Evolutionary conservation across 257 asterid genomes (phyloP), one percentile per base, ranked within the genome.

Genomic region (Solanum chilense): DNA sequence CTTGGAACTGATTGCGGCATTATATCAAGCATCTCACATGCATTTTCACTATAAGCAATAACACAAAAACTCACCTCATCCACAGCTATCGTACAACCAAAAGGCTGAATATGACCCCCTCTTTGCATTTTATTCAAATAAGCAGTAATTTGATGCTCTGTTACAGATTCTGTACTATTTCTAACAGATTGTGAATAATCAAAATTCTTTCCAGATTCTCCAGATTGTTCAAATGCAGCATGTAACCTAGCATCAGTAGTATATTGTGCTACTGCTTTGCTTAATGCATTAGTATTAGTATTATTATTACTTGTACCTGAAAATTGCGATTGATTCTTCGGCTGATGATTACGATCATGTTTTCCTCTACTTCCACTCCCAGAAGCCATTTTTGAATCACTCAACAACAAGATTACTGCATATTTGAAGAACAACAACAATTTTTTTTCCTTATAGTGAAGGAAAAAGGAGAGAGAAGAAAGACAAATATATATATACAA

Each of bases 251-350:
- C 95, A 87, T 93, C 95, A 52, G 42, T 86, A 2, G 92, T 92
- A 92, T 89, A 93, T n/a, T 93, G 95, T 0, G 92, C 93, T 13
- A 91, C 90, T 37, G 94, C 93, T 89, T 88, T 93, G 82, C 93
- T 92, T 86, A 89, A 89, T 3, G 91, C 92, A 83, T 86, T 86
- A 86, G 91, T 84, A 85, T 91, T 92, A 2, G 31, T 31, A 77
- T 77, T 88, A 39, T 7, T 39, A 84, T 80, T 90, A 82, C 92
- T 81, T 14, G 91, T 83, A 90, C 91, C 93, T 87, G 94, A 92
- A 88, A 92, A 82, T 82, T 89, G 93, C 42, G 90, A 88, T 89
- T 73, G 90, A 84, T 8, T 52, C 33, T 73, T 58, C 18, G 69
- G 66, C 3, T 9, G 35, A 6, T 78, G 18, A 78, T 27, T 77